phyloP scores from a whole-genome alignment of 1,284 basidiomycete genomes.

The Cryptococcus maquisensis region DNA sequence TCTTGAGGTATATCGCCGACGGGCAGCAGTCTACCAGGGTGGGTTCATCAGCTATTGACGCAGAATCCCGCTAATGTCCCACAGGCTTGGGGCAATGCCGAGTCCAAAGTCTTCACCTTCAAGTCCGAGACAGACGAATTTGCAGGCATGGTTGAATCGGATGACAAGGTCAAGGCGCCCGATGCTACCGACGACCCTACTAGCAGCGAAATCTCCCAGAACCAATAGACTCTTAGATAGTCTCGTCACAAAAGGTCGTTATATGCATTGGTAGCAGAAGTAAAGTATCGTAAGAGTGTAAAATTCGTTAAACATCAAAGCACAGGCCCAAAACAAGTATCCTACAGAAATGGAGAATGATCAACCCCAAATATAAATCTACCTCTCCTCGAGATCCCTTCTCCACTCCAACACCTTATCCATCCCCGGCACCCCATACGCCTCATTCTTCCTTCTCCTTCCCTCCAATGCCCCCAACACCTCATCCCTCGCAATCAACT shows the following conservation, averaged over 20 bases:
- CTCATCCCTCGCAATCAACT: constrained; percentile 5
- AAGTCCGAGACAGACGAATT: constrained; percentile 30
- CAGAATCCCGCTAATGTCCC: background rate
- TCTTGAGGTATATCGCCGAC: constrained; percentile 42
- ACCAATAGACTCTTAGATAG: background rate
- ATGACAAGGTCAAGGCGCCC: constrained; percentile 11
- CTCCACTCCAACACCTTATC: constrained; percentile 14
- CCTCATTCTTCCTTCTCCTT: background rate
- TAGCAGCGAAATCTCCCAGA: constrained; percentile 17
- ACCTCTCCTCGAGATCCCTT: constrained; percentile 9
- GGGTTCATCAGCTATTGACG: constrained; percentile 4
- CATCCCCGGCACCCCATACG: background rate
- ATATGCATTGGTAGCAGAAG: no score
- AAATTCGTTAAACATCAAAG: background rate
- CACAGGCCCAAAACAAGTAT: background rate
- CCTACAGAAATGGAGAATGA: background rate
- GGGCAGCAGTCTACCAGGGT: constrained; percentile 31
- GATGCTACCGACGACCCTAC: constrained; percentile 20
- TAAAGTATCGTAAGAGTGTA: no score
- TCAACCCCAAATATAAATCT: no score
- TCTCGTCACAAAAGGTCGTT: no score
- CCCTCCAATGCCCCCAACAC: background rate
- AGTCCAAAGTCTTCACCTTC: constrained; percentile 42
- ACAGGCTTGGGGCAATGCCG: constrained; percentile 46
- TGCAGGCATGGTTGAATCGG: constrained; percentile 28